Base-by-base conservation (phyloP, 257 asterid genomes). In the Ligustrum vulgare region DNA sequence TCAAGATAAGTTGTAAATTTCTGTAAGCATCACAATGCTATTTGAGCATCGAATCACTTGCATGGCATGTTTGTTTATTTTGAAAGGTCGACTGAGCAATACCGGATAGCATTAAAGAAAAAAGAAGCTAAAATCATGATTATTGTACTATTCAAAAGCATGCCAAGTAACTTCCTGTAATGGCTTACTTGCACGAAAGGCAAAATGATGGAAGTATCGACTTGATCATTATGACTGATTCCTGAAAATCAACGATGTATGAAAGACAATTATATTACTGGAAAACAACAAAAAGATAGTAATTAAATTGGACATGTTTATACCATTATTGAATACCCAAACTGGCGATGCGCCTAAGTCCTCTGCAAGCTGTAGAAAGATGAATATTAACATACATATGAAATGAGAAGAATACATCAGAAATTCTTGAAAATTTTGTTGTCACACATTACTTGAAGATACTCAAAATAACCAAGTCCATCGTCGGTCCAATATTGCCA, bases 401-500 rank as follows among this genome's bases (percentile, higher is more conserved):
- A 79, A 67, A 75, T 75, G 54, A 32, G 34, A 62, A 20, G 25
- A 64, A 79, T 49, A 49, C 32, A 22, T 66, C 39, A 56, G 11
- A 71, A 56, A n/a, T 62, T 45, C 25, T 15, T 34, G 13, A 35
- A 67, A 31, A 2, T 10, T 31, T n/a, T 9, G 10, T 20, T 54
- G 13, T 31, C 23, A 16, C 33, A 67, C 70, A 70, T 81, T 83
- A 93, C 99, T 84, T 89, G 98, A 74, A 93, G 92, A 79, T 83
- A 95, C 83, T 95, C 98, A 28, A 88, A 87, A 75, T 81, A 89
- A 47, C 99, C 98, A 35, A 95, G 88, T 25, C 99, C 99, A 81
- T 93, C 98, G 73, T 95, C 99, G n/a, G 97, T 95, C 99, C 99
- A 95, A 71, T 95, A 95, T 43, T 67, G 71, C 99, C 99, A 95